phyloP scores from a whole-genome alignment of 768 basidiomycete genomes.

The Russula virescens region DNA sequence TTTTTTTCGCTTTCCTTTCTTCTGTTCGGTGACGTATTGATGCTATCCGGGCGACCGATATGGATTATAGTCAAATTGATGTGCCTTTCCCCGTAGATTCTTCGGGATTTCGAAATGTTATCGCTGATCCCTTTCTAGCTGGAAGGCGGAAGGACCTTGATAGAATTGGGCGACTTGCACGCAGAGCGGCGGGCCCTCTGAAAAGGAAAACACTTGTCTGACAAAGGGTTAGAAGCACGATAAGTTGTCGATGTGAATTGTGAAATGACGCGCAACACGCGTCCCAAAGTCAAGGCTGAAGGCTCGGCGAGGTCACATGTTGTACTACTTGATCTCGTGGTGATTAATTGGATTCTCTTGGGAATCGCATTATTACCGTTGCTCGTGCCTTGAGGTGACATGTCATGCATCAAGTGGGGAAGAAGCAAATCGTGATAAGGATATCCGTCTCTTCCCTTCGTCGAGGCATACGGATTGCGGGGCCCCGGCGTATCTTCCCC shows the following conservation, averaged over 20 bases:
- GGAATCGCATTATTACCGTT: not conserved
- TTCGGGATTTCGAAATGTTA: not conserved
- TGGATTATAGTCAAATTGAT: not conserved
- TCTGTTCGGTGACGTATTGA: not conserved
- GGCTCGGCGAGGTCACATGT: not conserved
- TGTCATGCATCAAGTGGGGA: not conserved
- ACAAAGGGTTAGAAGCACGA: not conserved
- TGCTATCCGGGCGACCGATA: not conserved
- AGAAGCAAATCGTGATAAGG: constrained; percentile 4
- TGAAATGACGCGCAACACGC: not conserved
- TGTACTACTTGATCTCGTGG: not conserved
- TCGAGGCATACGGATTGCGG: not conserved
- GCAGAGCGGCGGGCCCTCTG: no score
- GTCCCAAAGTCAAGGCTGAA: not conserved
- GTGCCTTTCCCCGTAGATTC: not conserved
- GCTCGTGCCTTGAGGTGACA: constrained; percentile 6
- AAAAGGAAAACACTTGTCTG: no score
- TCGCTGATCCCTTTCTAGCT: not conserved
- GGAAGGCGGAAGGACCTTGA: not conserved
- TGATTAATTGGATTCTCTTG: not conserved
- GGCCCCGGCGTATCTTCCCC: constrained; percentile 5
- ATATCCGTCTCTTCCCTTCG: not conserved
- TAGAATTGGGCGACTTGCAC: not conserved
- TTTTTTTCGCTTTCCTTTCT: no score
- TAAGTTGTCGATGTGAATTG: not conserved